A percentile compares a stretch with the other conserved stretches of the same genome.
Conservation (phyloP, 805 yeast genomes). For the Debaryomyces hansenii region DNA sequence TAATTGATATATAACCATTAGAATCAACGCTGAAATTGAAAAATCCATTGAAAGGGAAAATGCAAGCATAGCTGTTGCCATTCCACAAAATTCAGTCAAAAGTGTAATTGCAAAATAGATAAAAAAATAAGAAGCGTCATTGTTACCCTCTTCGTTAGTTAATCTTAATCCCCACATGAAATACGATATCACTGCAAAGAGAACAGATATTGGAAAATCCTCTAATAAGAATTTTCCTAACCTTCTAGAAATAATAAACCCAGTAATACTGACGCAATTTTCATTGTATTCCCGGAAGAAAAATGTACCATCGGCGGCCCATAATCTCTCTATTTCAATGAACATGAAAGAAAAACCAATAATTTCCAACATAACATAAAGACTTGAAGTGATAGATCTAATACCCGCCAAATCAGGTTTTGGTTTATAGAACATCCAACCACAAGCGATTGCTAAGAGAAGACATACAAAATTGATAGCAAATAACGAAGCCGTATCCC, state of each 20-base stretch:
- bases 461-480: slow-evolving; percentile 42
- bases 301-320: slow-evolving; percentile 36
- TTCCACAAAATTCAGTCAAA: slow-evolving; percentile 55
- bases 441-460: slow-evolving; percentile 59
- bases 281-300: slow-evolving; percentile 66
- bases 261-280: slow-evolving; percentile 61
- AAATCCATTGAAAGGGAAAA: slow-evolving; percentile 63
- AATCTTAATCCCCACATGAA: slow-evolving; percentile 74
- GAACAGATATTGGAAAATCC: slow-evolving; percentile 61
- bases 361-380: slow-evolving; percentile 39
- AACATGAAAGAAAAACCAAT: slow-evolving; percentile 42
- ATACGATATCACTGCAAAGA: slow-evolving; percentile 62
- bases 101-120: slow-evolving; percentile 60
- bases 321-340: slow-evolving; percentile 39
- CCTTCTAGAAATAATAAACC: slow-evolving; percentile 67
- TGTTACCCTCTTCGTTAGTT: slow-evolving; percentile 16
- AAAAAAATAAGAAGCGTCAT: slow-evolving; percentile 49
- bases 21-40: slow-evolving; percentile 58
- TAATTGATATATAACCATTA: slow-evolving; percentile 64
- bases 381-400: slow-evolving; percentile 48
- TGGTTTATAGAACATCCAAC: slow-evolving; percentile 77
- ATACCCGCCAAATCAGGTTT: slow-evolving; percentile 61
- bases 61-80: slow-evolving; percentile 52
- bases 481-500: slow-evolving; percentile 33
- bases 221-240: slow-evolving; percentile 66